phyloP scores from a whole-genome alignment of 192 early-diverging fungal genomes.

The Rhizoclosmatium sp. region DNA sequence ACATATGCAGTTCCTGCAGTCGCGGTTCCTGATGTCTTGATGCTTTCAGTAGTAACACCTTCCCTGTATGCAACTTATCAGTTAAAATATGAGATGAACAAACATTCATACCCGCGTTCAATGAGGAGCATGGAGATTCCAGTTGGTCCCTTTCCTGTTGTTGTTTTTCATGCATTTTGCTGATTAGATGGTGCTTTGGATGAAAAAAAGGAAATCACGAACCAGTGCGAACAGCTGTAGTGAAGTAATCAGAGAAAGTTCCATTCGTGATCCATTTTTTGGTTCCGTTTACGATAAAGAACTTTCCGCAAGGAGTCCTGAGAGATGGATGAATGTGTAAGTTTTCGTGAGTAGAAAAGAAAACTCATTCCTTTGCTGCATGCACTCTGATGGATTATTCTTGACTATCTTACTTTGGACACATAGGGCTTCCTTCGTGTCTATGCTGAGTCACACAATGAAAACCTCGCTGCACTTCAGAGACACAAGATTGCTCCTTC shows the following conservation, averaged over 20 bases:
- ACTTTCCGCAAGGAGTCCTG: slow-evolving; percentile 33
- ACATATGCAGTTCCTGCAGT: slow-evolving; percentile 68
- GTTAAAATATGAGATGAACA: background rate
- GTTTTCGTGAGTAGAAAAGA: too few relatives aligned
- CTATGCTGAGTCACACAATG: too few relatives aligned
- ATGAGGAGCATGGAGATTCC: slow-evolving; percentile 78
- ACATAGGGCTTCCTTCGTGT: too few relatives aligned
- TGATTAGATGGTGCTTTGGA: background rate
- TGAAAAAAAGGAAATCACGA: background rate
- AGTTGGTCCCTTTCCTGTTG: slow-evolving; percentile 34
- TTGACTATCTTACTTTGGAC: too few relatives aligned
- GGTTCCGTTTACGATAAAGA: slow-evolving; percentile 59
- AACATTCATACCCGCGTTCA: slow-evolving; percentile 48
- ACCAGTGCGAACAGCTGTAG: slow-evolving; percentile 60
- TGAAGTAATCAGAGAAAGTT: slow-evolving; percentile 57
- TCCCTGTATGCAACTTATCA: background rate
- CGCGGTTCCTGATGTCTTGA: slow-evolving; percentile 73
- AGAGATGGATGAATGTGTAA: background rate
- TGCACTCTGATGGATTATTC: too few relatives aligned
- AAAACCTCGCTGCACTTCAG: too few relatives aligned
- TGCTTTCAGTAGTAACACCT: slow-evolving; percentile 65
- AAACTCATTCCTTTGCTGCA: too few relatives aligned
- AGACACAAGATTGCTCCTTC: too few relatives aligned
- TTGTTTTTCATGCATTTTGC: background rate
- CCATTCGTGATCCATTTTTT: slow-evolving; percentile 67